Evolutionary conservation across 2,329 filamentous ascomycete genomes (phyloP), one percentile per base, ranked within the genome.

Genomic region (Decorospora gaudefroyi): DNA sequence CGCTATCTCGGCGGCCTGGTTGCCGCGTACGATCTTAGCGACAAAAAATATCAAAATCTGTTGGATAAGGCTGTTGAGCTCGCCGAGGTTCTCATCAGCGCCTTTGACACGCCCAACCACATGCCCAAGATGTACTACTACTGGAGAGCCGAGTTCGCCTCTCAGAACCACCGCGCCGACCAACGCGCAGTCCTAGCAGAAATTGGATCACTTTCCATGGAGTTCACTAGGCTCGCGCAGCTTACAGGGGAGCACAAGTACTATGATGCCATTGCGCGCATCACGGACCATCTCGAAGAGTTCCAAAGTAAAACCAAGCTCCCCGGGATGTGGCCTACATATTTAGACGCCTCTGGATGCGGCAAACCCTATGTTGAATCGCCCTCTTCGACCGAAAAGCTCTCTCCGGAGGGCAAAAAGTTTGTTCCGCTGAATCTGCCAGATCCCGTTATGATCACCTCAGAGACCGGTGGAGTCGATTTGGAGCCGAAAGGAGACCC

Each of bases 1-100:
- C 79, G 85, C 28, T 88, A 88, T 60, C 76, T 88, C 0, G 85
- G 85, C 10, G 85, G 85, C 1, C 76, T 88, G 41, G 60, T 88
- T 42, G 79, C 81, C n/a, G 85, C 85, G 0, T 87, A 87, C 61
- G 85, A 88, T 60, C 65, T 88, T 15, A 86, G 82, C 56, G 74
- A 73, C 22, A 76, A 75, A 41, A 71, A 77, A 45, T 70, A 77
- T 46, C 62, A 64, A 17, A 72, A 73, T n/a, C 66, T 87, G 39
- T 71, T 87, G 26, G 70, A 70, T 27, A 87, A 87, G 64, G 83
- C 84, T 1, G 72, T 74, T 1, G 81, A 87, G 67, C 73, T 87
- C 8, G 84, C 78, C 13, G 79, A 85, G 45, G 69, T 87, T 61
- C 71, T 88, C 16, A 83, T 86, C 61, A 77, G 78, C 16, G 82